phyloP scores from a whole-genome alignment of 805 yeast species.

The Cyberlindnera meyerae region DNA sequence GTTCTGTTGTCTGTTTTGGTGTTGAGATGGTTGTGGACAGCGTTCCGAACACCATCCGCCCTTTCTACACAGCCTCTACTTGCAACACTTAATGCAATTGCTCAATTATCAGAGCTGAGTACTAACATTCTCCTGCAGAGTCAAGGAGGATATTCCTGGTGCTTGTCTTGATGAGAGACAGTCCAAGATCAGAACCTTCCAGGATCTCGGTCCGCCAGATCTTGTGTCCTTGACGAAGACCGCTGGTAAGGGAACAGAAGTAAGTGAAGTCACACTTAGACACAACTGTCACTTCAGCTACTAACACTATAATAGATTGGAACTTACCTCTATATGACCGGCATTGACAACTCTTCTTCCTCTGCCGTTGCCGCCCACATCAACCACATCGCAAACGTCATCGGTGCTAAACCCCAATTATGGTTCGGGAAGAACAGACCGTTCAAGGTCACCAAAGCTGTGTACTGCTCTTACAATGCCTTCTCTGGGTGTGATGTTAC shows the following conservation, averaged over 20 bases:
- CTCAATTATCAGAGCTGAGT: neutral
- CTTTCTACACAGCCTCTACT: neutral
- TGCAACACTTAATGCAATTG: too few species aligned
- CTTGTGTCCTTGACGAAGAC: constrained; percentile 46
- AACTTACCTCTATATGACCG: constrained; percentile 69
- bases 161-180: constrained; percentile 62
- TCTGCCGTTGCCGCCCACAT: constrained; percentile 75
- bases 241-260: too few species aligned
- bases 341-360: constrained; percentile 69
- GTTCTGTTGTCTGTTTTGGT: neutral
- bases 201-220: constrained; percentile 75
- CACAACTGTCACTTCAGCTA: neutral
- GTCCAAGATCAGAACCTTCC: constrained; percentile 49
- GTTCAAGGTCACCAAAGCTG: constrained; percentile 67
- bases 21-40: neutral
- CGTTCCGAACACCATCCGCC: neutral
- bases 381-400: constrained; percentile 60
- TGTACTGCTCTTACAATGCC: constrained; percentile 69
- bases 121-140: constrained; percentile 32
- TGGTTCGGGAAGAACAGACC: constrained; percentile 77
- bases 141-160: constrained; percentile 53
- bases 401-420: constrained; percentile 56
- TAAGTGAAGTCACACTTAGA: constrained; percentile 2
- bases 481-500: constrained; percentile 64
- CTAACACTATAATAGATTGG: constrained; percentile 37